Conservation (phyloP, 169 alveolate species). For the Cystoisospora suis region DNA sequence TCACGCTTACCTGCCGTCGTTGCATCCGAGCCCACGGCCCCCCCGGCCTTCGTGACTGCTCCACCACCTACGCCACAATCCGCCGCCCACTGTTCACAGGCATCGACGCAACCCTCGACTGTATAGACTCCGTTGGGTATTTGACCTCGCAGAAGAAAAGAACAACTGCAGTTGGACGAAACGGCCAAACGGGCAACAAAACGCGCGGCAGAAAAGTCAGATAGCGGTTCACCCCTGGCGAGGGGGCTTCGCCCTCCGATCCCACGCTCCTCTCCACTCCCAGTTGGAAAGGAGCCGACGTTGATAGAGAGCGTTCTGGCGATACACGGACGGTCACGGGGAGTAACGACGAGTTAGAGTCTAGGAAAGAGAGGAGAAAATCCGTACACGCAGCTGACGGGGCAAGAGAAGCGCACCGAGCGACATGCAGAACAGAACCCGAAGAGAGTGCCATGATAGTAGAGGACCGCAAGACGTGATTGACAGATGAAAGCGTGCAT, state of each 20-base stretch:
- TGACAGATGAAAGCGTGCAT: too few relatives aligned
- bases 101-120: constrained; percentile 2
- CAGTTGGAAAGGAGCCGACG: not conserved
- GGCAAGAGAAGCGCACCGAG: not conserved
- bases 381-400: not conserved
- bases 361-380: not conserved
- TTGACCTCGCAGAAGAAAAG: not conserved
- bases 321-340: not conserved
- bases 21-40: too few relatives aligned
- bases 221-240: not conserved
- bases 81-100: constrained; percentile 22
- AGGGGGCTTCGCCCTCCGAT: not conserved
- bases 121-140: not conserved
- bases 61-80: not conserved
- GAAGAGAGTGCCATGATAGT: constrained; percentile 23
- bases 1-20: not conserved
- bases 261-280: not conserved
- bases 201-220: constrained; percentile 30
- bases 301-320: not conserved
- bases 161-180: not conserved
- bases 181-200: constrained; percentile 8
- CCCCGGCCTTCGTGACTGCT: too few relatives aligned
- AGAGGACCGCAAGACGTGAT: too few relatives aligned
- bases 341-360: not conserved
- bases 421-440: not conserved